Percentiles rank a stretch among this genome's conserved stretches.
Evolutionary conservation across 805 yeast species (phyloP).

Genomic region (Myxozyma melibiosi): DNA sequence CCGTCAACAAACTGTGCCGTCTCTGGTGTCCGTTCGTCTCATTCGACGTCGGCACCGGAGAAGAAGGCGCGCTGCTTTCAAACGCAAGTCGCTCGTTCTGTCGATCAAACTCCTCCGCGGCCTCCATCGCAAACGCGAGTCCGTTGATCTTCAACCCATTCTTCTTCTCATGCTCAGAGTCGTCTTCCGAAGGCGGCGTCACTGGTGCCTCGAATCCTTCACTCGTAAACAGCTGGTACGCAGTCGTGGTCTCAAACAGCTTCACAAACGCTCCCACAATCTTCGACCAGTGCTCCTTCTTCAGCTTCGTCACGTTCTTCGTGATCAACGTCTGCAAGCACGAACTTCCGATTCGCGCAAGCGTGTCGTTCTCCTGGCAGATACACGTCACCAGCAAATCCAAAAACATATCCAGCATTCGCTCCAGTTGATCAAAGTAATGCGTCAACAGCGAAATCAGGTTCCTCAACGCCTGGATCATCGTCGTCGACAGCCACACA

Average conservation of each 20-base stretch:
- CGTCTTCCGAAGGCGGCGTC: constrained; percentile 25
- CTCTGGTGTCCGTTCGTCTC: background rate
- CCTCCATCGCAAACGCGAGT: constrained; percentile 9
- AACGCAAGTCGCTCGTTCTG: constrained; percentile 24
- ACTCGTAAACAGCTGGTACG: constrained; percentile 66
- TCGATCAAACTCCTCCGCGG: constrained; percentile 20
- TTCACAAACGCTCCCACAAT: constrained; percentile 65
- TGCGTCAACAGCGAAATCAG: constrained; percentile 81
- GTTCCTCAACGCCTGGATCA: constrained; percentile 91
- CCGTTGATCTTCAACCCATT: constrained; percentile 29
- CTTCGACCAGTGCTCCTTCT: constrained; percentile 70
- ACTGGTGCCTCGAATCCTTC: constrained; percentile 52
- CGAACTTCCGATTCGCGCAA: constrained; percentile 90
- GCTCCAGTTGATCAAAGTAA: constrained; percentile 74
- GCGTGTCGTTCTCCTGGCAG: constrained; percentile 95
- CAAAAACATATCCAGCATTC: constrained; percentile 76
- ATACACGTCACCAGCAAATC: constrained; percentile 81
- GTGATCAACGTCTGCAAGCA: constrained; percentile 78
- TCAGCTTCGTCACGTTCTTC: constrained; percentile 71
- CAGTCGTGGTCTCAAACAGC: constrained; percentile 81
- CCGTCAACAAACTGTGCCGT: background rate
- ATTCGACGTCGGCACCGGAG: background rate
- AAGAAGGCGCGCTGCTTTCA: constrained; percentile 11
- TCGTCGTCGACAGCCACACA: constrained; percentile 95
- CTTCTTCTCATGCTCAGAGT: constrained; percentile 4